phyloP scores from a whole-genome alignment of 139 green algal genomes.

The Parachlorella kessleri region DNA sequence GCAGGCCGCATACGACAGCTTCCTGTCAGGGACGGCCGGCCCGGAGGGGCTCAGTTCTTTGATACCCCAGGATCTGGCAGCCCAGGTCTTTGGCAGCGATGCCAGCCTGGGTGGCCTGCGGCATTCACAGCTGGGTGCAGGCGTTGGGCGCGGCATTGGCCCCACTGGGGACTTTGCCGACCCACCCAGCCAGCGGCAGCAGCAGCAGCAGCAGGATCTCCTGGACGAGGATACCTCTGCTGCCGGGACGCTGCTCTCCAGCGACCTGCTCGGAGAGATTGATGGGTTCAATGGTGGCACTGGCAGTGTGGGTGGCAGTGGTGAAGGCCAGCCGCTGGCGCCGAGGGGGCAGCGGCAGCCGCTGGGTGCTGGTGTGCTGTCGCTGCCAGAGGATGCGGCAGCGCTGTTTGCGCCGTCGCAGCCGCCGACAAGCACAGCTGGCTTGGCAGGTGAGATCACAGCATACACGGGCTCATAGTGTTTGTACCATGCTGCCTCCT shows the following conservation, averaged over 20 bases:
- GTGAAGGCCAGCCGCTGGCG: not conserved
- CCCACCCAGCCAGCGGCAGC: not conserved
- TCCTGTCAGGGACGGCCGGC: not conserved
- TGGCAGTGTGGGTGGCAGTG: too few relatives aligned
- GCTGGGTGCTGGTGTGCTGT: not conserved
- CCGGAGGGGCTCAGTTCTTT: constrained; percentile 5
- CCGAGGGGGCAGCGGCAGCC: not conserved
- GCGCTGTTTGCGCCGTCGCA: not conserved
- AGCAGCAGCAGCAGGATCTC: not conserved
- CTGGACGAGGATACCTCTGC: too few relatives aligned
- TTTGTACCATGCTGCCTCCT: too few relatives aligned
- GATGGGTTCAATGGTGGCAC: too few relatives aligned
- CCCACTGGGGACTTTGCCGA: not conserved
- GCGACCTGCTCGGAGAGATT: constrained; percentile 41
- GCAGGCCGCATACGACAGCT: constrained; percentile 25
- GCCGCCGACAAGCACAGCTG: not conserved
- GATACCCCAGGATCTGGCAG: not conserved
- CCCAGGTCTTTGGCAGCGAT: not conserved
- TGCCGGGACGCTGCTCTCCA: constrained; percentile 16
- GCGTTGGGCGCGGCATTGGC: too few relatives aligned
- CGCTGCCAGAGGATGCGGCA: constrained; percentile 5
- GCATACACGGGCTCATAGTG: too few relatives aligned
- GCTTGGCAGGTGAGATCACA: too few relatives aligned
- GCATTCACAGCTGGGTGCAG: not conserved
- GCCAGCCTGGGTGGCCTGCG: not conserved